Evolutionary conservation across 1,139 yeast genomes (phyloP).

Genomic region (Pichia sp.): DNA sequence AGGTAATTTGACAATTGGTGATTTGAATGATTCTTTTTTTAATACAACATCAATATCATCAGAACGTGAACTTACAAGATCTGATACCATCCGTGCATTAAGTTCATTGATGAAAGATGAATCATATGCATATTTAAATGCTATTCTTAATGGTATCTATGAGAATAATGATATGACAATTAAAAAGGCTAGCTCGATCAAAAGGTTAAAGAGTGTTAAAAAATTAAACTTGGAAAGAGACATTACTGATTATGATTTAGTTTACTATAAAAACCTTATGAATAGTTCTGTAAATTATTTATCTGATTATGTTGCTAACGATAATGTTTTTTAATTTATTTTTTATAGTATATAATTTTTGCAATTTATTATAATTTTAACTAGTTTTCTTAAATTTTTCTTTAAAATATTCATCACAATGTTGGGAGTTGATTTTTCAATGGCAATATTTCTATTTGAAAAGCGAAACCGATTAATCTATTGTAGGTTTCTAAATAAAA

Average conservation of each 20-base stretch:
- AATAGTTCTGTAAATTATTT: conserved; percentile 26
- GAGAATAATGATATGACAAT: conserved; percentile 1
- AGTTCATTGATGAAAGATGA: conserved; percentile 21
- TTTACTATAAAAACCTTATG: conserved; percentile 19
- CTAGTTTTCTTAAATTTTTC: no score
- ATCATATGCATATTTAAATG: conserved; percentile 27
- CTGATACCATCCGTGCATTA: conserved; percentile 1
- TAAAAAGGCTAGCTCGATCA: not conserved
- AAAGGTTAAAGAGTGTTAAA: no score
- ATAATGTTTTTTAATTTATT: not conserved
- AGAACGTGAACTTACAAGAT: not conserved
- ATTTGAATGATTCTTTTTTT: not conserved
- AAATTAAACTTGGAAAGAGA: conserved; percentile 1
- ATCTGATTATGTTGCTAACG: not conserved
- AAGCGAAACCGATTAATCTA: no score
- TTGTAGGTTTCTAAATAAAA: no score
- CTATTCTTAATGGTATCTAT: conserved; percentile 20
- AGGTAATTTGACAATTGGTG: not conserved
- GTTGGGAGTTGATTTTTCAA: no score
- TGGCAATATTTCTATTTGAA: no score
- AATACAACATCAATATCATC: not conserved
- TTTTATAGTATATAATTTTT: not conserved
- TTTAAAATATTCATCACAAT: not conserved
- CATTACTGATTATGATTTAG: conserved; percentile 20
- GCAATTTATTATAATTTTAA: not conserved